Evolutionary conservation across 2,329 filamentous ascomycete species (phyloP).

Genomic region (Endoconidiophora laricicola): DNA sequence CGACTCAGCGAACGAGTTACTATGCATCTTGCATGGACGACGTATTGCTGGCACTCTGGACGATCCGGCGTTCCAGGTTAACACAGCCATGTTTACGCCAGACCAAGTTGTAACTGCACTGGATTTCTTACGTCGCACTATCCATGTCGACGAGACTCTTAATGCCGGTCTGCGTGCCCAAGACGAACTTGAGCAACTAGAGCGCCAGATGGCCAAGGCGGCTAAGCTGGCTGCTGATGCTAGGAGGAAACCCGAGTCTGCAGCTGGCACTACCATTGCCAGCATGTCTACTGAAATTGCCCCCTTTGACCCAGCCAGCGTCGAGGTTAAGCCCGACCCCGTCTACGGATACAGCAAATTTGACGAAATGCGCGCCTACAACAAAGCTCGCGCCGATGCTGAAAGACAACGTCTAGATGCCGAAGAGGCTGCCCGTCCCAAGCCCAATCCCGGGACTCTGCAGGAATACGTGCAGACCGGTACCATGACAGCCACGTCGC

Average conservation of each 20-base stretch:
- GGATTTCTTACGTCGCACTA: conserved; percentile 35
- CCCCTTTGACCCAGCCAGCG: conserved; percentile 13
- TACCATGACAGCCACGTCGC: conserved; percentile 24
- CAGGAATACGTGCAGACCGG: conserved; percentile 20
- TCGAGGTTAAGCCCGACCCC: conserved; percentile 23
- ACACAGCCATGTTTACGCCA: conserved; percentile 29
- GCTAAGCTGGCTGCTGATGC: conserved; percentile 5
- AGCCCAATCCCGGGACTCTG: conserved; percentile 10
- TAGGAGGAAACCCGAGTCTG: background rate
- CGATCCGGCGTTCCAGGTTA: conserved; percentile 34
- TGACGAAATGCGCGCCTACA: conserved; percentile 38
- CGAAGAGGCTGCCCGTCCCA: conserved; percentile 17
- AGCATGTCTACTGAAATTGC: conserved; percentile 16
- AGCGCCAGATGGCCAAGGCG: conserved; percentile 20
- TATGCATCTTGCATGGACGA: conserved; percentile 44
- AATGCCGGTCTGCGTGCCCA: conserved; percentile 46
- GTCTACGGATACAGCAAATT: conserved; percentile 41
- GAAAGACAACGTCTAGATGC: conserved; percentile 27
- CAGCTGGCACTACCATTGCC: conserved; percentile 12
- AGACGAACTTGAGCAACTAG: conserved; percentile 40
- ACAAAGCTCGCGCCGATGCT: conserved; percentile 32
- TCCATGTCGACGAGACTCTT: conserved; percentile 41
- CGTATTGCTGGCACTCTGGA: conserved; percentile 47
- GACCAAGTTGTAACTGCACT: conserved; percentile 31
- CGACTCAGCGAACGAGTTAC: conserved; percentile 32